These are phyloP conservation scores for Striga hermonthica DNA, from an alignment of 305 asterid species.

Conservation along the genomic window DNA sequence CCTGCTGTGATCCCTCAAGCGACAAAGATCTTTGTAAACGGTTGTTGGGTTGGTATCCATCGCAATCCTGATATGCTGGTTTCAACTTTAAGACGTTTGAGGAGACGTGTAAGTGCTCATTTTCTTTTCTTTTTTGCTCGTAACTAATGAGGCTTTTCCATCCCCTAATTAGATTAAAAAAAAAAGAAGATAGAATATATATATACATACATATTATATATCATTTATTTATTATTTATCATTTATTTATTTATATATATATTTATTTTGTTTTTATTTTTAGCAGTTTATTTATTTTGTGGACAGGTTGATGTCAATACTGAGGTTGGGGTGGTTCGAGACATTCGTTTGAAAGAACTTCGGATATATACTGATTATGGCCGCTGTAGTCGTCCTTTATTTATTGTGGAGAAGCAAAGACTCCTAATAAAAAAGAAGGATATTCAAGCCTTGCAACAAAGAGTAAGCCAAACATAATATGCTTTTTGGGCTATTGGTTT, in stretches of 20 bases:
- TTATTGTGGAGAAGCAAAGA: constrained; percentile 89
- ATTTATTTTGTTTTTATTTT: too few relatives aligned
- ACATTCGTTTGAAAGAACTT: constrained; percentile 85
- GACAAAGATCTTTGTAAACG: constrained; percentile 94
- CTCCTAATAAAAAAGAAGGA: constrained; percentile 83
- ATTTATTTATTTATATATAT: too few relatives aligned
- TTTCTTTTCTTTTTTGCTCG: constrained; percentile 15
- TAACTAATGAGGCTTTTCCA: too few relatives aligned
- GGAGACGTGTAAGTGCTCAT: constrained; percentile 73
- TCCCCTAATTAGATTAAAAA: too few relatives aligned
- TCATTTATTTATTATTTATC: too few relatives aligned
- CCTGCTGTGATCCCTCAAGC: constrained; percentile 97
- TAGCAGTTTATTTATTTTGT: neutral
- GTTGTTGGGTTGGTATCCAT: constrained; percentile 96
- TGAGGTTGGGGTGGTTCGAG: constrained; percentile 96
- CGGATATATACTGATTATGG: constrained; percentile 98
- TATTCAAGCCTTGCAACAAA: constrained; percentile 78
- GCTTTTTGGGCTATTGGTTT: constrained; percentile 20
- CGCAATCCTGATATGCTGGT: constrained; percentile 98
- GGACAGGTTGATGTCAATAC: constrained; percentile 93
- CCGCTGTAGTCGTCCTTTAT: constrained; percentile 98
- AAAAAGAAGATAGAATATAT: too few relatives aligned
- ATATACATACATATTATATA: too few relatives aligned
- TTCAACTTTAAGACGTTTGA: constrained; percentile 78
- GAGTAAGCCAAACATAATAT: constrained; percentile 46